A percentile compares a stretch with the other conserved stretches of the same genome.
Evolutionary conservation across 2,329 filamentous ascomycete species (phyloP).

Genomic region (Xylaria hypoxylon): DNA sequence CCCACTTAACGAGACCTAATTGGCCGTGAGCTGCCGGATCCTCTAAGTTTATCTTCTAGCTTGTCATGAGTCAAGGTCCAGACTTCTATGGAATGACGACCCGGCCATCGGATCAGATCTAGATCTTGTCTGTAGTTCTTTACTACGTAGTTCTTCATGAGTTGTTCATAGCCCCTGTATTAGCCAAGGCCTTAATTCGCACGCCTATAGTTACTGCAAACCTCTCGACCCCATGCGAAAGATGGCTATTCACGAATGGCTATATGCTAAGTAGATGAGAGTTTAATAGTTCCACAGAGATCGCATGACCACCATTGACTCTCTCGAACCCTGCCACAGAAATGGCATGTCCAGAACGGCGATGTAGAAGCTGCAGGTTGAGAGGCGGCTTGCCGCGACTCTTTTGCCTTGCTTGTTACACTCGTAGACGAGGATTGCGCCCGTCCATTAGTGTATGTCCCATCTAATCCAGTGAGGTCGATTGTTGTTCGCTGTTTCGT

Average conservation of each 20-base stretch:
- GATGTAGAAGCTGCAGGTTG: conserved; percentile 36
- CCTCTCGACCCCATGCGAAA: not conserved
- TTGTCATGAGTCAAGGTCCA: not conserved
- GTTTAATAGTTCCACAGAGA: conserved; percentile 65
- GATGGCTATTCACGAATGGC: not conserved
- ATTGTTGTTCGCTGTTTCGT: conserved; percentile 43
- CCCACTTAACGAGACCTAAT: not conserved
- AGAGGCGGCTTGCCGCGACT: conserved; percentile 7
- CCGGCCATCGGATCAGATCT: not conserved
- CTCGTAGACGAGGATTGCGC: conserved; percentile 31
- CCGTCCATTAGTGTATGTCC: conserved; percentile 18
- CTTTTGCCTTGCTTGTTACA: conserved; percentile 29
- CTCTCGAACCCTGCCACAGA: conserved; percentile 65
- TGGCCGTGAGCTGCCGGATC: not conserved
- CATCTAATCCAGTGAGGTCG: conserved; percentile 43
- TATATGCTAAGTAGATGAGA: conserved; percentile 36
- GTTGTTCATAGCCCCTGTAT: not conserved
- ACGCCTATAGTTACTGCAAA: not conserved
- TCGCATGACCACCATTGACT: conserved; percentile 69
- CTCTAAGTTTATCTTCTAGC: not conserved
- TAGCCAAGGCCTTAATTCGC: no score
- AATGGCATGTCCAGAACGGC: conserved; percentile 62
- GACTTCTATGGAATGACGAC: not conserved
- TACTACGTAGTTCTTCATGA: not conserved
- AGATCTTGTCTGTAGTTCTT: not conserved